A percentile compares a stretch with the other conserved stretches of the same genome.
These are phyloP conservation scores for Myriosclerotinia duriaeana DNA, from an alignment of 2,329 filamentous ascomycete genomes.

Conservation along the genomic window DNA sequence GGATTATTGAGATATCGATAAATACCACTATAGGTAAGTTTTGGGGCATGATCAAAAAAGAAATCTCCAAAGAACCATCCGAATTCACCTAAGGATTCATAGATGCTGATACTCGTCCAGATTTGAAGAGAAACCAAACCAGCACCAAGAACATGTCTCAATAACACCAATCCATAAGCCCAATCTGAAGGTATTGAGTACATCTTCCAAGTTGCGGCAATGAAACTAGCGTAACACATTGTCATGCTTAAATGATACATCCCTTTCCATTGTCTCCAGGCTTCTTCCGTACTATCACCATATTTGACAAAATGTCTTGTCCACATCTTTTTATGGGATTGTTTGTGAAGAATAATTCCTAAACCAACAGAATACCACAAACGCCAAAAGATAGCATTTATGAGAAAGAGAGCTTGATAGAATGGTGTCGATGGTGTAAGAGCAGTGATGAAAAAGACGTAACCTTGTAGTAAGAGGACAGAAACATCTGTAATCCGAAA, in stretches of 20 bases:
- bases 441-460: slow-evolving; percentile 71
- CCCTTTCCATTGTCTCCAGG: slow-evolving; percentile 97
- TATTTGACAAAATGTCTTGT: slow-evolving; percentile 97
- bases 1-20: slow-evolving; percentile 98
- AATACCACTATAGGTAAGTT: slow-evolving; percentile 93
- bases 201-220: slow-evolving; percentile 94
- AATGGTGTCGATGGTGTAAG: slow-evolving; percentile 73
- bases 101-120: slow-evolving; percentile 91
- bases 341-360: slow-evolving; percentile 77
- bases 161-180: slow-evolving; percentile 78
- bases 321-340: slow-evolving; percentile 91
- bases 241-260: slow-evolving; percentile 91
- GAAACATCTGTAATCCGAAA: slow-evolving; percentile 84
- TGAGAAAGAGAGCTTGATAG: slow-evolving; percentile 76
- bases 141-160: slow-evolving; percentile 83
- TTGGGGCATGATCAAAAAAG: slow-evolving; percentile 87
- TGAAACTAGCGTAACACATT: slow-evolving; percentile 85
- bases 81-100: slow-evolving; percentile 94
- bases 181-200: slow-evolving; percentile 85
- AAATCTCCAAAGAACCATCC: slow-evolving; percentile 99
- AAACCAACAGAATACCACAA: slow-evolving; percentile 90
- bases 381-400: slow-evolving; percentile 79
- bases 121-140: slow-evolving; percentile 81
- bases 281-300: slow-evolving; percentile 84
- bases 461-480: slow-evolving; percentile 71